Percentiles rank a stretch among this genome's conserved stretches.
These are phyloP conservation scores for Phytophthora europaea DNA, from an alignment of 352 stramenopile species.

Conservation along the genomic window DNA sequence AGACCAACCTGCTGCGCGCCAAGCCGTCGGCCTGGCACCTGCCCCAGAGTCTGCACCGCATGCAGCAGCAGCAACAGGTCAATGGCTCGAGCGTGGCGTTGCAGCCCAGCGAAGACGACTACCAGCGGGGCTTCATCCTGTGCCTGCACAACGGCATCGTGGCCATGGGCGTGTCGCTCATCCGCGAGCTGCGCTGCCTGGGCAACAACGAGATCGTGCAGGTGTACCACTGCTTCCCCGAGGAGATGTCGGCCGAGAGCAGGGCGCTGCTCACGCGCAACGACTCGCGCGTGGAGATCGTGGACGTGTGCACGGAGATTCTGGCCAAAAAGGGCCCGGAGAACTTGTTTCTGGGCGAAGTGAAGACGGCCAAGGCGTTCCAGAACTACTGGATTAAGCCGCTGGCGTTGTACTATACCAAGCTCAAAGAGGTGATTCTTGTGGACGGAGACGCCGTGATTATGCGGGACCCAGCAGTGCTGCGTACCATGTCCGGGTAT, in stretches of 20 bases:
- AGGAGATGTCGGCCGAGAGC: conserved; percentile 53
- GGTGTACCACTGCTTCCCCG: conserved; percentile 35
- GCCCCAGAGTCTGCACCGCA: conserved; percentile 11
- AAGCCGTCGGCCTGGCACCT: conserved; percentile 19
- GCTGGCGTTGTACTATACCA: conserved; percentile 62
- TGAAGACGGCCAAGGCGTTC: conserved; percentile 44
- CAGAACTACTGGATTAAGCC: conserved; percentile 74
- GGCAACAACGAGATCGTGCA: conserved; percentile 36
- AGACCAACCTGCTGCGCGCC: conserved; percentile 19
- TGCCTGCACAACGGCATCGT: conserved; percentile 58
- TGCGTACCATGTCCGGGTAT: conserved; percentile 53
- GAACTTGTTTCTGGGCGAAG: conserved; percentile 37
- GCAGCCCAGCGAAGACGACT: conserved; percentile 6
- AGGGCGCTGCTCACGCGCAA: conserved; percentile 47
- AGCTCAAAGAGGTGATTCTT: conserved; percentile 57
- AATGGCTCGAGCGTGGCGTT: not conserved
- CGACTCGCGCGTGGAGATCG: conserved; percentile 63
- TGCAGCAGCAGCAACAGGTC: not conserved
- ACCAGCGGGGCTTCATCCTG: conserved; percentile 45
- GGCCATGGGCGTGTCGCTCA: conserved; percentile 63
- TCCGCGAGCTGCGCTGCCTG: conserved; percentile 51
- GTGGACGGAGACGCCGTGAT: conserved; percentile 69
- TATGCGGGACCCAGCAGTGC: conserved; percentile 46
- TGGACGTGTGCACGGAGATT: conserved; percentile 67
- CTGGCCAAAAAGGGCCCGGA: conserved; percentile 37